phyloP scores from a whole-genome alignment of 805 yeast species.

The Suhomyces canberraensis region DNA sequence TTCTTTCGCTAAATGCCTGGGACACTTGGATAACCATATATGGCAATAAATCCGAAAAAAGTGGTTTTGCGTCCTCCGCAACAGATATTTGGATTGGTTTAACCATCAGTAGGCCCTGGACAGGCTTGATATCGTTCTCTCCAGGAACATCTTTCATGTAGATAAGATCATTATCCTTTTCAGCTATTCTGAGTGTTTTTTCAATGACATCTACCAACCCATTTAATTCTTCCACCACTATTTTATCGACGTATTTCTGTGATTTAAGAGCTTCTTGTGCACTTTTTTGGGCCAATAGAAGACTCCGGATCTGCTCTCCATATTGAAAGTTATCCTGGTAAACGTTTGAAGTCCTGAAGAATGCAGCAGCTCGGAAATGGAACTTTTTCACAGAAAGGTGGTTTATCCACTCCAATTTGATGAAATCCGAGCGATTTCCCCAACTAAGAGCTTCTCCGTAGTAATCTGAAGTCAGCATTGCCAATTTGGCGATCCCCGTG shows the following conservation, averaged over 20 bases:
- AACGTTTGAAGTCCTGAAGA: constrained; percentile 55
- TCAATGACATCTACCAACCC: constrained; percentile 47
- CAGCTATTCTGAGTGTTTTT: constrained; percentile 50
- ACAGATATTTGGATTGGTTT: constrained; percentile 37
- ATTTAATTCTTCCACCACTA: constrained; percentile 49
- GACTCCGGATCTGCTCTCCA: constrained; percentile 69
- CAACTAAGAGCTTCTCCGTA: constrained; percentile 45
- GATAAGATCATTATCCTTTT: constrained; percentile 78
- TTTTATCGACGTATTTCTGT: constrained; percentile 39
- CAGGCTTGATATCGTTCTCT: constrained; percentile 33
- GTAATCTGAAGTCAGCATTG: constrained; percentile 57
- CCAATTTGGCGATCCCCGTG: constrained; percentile 58
- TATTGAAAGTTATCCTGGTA: constrained; percentile 49
- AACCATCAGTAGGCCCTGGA: constrained; percentile 55
- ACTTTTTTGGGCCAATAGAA: constrained; percentile 41
- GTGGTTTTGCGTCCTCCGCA: constrained; percentile 16
- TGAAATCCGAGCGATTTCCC: constrained; percentile 42
- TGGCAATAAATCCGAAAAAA: constrained; percentile 53
- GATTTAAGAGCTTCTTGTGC: constrained; percentile 37
- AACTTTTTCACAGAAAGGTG: constrained; percentile 55
- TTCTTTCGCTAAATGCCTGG: constrained; percentile 65
- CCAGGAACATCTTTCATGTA: constrained; percentile 66
- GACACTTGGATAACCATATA: constrained; percentile 61
- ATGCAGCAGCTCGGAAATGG: constrained; percentile 73
- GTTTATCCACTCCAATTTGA: constrained; percentile 61